A percentile compares a stretch with the other conserved stretches of the same genome.
These are phyloP conservation scores for Acrocalymma vagum DNA, from an alignment of 2,329 filamentous ascomycete species.

Conservation along the genomic window DNA sequence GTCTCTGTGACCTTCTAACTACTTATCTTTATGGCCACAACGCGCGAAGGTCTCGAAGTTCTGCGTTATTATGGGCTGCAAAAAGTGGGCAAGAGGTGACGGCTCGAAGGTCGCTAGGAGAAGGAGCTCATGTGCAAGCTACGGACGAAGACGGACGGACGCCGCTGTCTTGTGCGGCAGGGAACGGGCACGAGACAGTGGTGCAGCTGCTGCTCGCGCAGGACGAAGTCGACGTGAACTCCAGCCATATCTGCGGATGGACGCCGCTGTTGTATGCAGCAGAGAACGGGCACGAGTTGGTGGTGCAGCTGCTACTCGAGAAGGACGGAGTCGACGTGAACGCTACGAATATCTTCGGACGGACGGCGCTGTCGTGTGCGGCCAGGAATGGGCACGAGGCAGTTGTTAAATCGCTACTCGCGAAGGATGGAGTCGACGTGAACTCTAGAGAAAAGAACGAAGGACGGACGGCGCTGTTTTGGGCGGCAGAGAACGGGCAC, in stretches of 20 bases:
- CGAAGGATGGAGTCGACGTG: constrained; percentile 11
- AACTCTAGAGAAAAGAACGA: too few species aligned
- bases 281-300: neutral
- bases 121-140: neutral
- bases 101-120: neutral
- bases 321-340: neutral
- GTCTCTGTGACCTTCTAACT: too few species aligned
- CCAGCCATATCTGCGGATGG: constrained; percentile 4
- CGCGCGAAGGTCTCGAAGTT: too few species aligned
- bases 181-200: neutral
- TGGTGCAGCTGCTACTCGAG: neutral
- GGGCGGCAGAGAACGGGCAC: too few species aligned
- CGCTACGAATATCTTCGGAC: neutral
- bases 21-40: too few species aligned
- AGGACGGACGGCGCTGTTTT: too few species aligned
- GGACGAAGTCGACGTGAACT: constrained; percentile 17
- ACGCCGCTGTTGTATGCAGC: constrained; percentile 6
- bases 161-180: constrained; percentile 2
- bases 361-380: constrained; percentile 3
- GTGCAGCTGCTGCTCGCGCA: neutral
- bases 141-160: constrained; percentile 4
- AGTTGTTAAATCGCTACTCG: constrained; percentile 1
- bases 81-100: neutral
- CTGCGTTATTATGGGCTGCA: constrained; percentile 4
- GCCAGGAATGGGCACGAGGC: neutral